Conservation (phyloP, 495 filamentous ascomycete species). For the Penicillium macrosclerotiorum region DNA sequence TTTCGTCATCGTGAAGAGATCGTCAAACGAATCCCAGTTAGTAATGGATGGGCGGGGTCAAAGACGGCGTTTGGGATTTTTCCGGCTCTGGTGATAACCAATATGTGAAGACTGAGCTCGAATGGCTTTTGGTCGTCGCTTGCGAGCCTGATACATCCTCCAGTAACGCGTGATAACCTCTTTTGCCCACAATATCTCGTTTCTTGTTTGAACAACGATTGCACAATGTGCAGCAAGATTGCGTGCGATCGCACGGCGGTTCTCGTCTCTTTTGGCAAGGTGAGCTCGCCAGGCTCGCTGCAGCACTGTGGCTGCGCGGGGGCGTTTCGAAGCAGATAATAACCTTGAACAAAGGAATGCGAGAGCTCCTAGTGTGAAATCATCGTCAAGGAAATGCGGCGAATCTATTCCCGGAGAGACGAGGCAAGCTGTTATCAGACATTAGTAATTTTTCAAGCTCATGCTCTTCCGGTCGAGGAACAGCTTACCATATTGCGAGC, state of each 20-base stretch:
- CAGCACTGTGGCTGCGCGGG: constrained; percentile 44
- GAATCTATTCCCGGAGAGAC: constrained; percentile 33
- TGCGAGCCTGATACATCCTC: constrained; percentile 27
- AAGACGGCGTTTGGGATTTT: background rate
- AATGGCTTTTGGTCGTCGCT: constrained; percentile 3
- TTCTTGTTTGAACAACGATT: constrained; percentile 39
- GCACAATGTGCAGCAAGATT: constrained; percentile 48
- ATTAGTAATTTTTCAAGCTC: constrained; percentile 6
- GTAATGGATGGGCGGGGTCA: background rate
- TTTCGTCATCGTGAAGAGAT: constrained; percentile 9
- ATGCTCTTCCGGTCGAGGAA: background rate
- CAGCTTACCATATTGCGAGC: constrained; percentile 45
- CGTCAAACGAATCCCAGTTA: background rate
- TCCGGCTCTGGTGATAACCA: background rate
- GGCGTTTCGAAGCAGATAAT: constrained; percentile 47
- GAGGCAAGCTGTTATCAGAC: constrained; percentile 23
- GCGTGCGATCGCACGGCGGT: constrained; percentile 40
- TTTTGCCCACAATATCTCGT: constrained; percentile 50
- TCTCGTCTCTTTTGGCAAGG: constrained; percentile 20
- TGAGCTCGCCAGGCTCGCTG: constrained; percentile 44
- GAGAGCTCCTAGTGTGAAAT: constrained; percentile 55
- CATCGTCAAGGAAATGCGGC: constrained; percentile 39
- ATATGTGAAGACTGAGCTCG: background rate
- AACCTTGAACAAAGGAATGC: constrained; percentile 64
- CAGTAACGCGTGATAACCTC: constrained; percentile 47